These are phyloP conservation scores for Aspergillus piperis DNA, from an alignment of 2,329 filamentous ascomycete species.

Conservation along the genomic window DNA sequence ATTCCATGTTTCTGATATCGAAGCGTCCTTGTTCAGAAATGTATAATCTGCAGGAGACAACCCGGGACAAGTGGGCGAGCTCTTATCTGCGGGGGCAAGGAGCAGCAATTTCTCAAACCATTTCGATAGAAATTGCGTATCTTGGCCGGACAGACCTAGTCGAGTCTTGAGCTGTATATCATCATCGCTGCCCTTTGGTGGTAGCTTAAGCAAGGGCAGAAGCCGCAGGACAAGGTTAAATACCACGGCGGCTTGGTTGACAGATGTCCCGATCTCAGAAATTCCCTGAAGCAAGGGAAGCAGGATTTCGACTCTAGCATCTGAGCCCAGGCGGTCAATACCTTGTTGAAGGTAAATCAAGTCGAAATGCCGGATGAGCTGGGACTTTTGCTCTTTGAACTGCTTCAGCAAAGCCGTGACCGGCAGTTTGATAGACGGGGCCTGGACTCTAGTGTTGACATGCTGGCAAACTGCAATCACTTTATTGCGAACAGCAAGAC, in stretches of 20 bases:
- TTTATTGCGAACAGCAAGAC: slow-evolving; percentile 77
- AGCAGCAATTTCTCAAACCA: slow-evolving; percentile 79
- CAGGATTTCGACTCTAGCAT: slow-evolving; percentile 71
- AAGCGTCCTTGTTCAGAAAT: slow-evolving; percentile 65
- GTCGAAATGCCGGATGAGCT: slow-evolving; percentile 84
- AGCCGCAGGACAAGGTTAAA: slow-evolving; percentile 83
- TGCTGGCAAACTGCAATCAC: slow-evolving; percentile 72
- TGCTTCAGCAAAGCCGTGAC: slow-evolving; percentile 83
- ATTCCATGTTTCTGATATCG: slow-evolving; percentile 59
- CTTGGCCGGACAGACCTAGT: slow-evolving; percentile 68
- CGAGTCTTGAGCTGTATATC: slow-evolving; percentile 67
- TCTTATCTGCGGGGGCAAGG: slow-evolving; percentile 54
- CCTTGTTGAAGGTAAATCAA: slow-evolving; percentile 88
- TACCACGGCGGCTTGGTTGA: slow-evolving; percentile 62
- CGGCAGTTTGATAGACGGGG: slow-evolving; percentile 71
- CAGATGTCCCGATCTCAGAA: slow-evolving; percentile 57
- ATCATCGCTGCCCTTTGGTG: slow-evolving; percentile 75
- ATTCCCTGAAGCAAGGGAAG: slow-evolving; percentile 70
- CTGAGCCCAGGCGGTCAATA: slow-evolving; percentile 59
- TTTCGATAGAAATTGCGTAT: slow-evolving; percentile 71
- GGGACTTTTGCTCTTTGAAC: slow-evolving; percentile 75
- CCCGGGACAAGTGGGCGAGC: slow-evolving; percentile 56
- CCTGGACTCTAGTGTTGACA: slow-evolving; percentile 65
- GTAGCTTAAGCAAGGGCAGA: slow-evolving; percentile 66
- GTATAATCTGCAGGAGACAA: slow-evolving; percentile 66